Conservation (phyloP, 2,329 filamentous ascomycete species). For the Ascosphaera acerosa region DNA sequence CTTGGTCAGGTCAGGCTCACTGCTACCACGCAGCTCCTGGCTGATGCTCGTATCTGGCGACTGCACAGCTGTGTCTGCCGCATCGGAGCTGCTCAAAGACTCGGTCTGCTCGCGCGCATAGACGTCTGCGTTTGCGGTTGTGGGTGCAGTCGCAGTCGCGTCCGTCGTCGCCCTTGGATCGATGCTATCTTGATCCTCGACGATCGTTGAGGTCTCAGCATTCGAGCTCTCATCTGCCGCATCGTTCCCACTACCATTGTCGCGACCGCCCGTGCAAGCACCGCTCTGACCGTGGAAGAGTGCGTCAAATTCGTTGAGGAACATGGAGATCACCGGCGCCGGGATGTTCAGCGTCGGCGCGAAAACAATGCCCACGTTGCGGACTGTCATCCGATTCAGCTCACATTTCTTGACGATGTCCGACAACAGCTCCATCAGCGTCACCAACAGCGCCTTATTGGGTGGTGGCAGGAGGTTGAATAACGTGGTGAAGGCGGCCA, state of each 20-base stretch:
- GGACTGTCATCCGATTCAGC: conserved; percentile 92
- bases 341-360: conserved; percentile 93
- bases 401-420: conserved; percentile 76
- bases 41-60: background rate
- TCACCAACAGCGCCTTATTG: conserved; percentile 60
- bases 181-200: too few species aligned
- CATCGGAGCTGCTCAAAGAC: too few species aligned
- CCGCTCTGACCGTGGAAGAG: too few species aligned
- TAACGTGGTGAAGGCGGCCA: conserved; percentile 47
- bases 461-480: conserved; percentile 55
- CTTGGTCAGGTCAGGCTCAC: background rate
- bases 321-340: conserved; percentile 76
- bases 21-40: background rate
- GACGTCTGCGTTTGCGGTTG: too few species aligned
- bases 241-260: too few species aligned
- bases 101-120: too few species aligned
- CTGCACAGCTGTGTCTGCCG: background rate
- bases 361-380: conserved; percentile 95
- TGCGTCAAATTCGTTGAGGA: conserved; percentile 66
- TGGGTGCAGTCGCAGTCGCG: too few species aligned
- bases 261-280: too few species aligned
- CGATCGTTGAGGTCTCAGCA: conserved; percentile 10
- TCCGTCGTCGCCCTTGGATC: conserved; percentile 11
- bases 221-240: conserved; percentile 33
- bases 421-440: conserved; percentile 69